Percentiles rank a stretch among this genome's conserved stretches.
These are phyloP conservation scores for Populus alba DNA, from an alignment of 345 rosid genomes.

Conservation along the genomic window DNA sequence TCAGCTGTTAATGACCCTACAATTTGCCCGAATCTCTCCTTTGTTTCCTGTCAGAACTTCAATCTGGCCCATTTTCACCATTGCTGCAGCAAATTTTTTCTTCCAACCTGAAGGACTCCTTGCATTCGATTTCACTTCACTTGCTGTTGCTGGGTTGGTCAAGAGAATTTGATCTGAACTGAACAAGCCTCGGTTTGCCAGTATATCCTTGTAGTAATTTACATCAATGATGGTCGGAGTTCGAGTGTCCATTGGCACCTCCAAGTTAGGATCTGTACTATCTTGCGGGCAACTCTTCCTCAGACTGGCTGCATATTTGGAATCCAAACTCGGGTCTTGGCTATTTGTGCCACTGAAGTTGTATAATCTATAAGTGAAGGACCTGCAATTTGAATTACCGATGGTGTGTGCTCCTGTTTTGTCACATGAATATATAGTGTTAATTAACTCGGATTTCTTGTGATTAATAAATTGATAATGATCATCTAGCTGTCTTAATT, in stretches of 20 bases:
- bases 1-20: slow-evolving; percentile 19
- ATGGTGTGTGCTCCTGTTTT: slow-evolving; percentile 27
- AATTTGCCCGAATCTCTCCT: slow-evolving; percentile 23
- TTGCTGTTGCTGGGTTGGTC: slow-evolving; percentile 14
- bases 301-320: slow-evolving; percentile 10
- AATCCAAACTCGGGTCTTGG: slow-evolving; percentile 23
- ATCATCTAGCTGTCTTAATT: neutral
- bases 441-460: too few relatives aligned
- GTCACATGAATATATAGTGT: neutral
- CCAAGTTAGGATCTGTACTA: slow-evolving; percentile 6
- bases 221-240: slow-evolving; percentile 14
- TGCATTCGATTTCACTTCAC: slow-evolving; percentile 18
- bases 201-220: slow-evolving; percentile 13
- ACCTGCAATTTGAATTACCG: slow-evolving; percentile 22
- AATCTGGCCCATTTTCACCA: slow-evolving; percentile 27
- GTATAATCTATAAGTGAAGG: slow-evolving; percentile 21
- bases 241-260: slow-evolving; percentile 22
- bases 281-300: slow-evolving; percentile 24
- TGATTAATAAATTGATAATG: neutral
- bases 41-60: slow-evolving; percentile 14
- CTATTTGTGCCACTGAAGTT: slow-evolving; percentile 13
- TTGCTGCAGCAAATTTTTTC: slow-evolving; percentile 25
- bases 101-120: slow-evolving; percentile 8
- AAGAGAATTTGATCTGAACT: slow-evolving; percentile 25
- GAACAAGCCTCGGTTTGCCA: slow-evolving; percentile 25